These are phyloP conservation scores for Chalaropsis thielavioides DNA, from an alignment of 2,329 filamentous ascomycete genomes.

Conservation along the genomic window DNA sequence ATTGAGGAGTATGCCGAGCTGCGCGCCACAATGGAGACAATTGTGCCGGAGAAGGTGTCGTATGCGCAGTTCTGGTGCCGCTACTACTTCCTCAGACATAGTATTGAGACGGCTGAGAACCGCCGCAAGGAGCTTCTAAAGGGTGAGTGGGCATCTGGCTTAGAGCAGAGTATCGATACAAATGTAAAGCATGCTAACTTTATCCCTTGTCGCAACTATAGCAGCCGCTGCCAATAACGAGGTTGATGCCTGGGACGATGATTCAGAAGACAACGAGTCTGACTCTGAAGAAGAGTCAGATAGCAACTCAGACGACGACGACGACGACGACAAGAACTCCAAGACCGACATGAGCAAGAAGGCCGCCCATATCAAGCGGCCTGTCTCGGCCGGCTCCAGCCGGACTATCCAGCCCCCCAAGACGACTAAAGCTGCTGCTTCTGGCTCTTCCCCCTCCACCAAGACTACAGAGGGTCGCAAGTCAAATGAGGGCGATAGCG, in stretches of 20 bases:
- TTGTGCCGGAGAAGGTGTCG: conserved; percentile 84
- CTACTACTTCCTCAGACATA: conserved; percentile 88
- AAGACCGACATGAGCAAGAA: conserved; percentile 20
- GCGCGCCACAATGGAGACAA: conserved; percentile 77
- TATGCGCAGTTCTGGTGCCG: conserved; percentile 85
- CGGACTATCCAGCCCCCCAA: conserved; percentile 41
- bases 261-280: conserved; percentile 39
- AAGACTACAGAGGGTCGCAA: conserved; percentile 46
- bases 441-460: conserved; percentile 26
- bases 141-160: conserved; percentile 41
- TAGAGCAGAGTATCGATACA: background rate
- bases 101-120: conserved; percentile 85
- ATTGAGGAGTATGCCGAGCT: conserved; percentile 78
- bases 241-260: conserved; percentile 51
- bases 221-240: conserved; percentile 60
- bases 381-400: conserved; percentile 41
- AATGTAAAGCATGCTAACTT: background rate
- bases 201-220: conserved; percentile 22
- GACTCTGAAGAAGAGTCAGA: conserved; percentile 24
- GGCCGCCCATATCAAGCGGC: conserved; percentile 27
- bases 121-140: conserved; percentile 79
- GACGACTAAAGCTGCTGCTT: conserved; percentile 21
- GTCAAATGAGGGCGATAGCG: conserved; percentile 83
- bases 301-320: conserved; percentile 25
- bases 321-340: background rate